Percentiles rank a stretch among this genome's conserved stretches.
These are phyloP conservation scores for Centaurea solstitialis DNA, from an alignment of 129 eudicot genomes.

Conservation along the genomic window DNA sequence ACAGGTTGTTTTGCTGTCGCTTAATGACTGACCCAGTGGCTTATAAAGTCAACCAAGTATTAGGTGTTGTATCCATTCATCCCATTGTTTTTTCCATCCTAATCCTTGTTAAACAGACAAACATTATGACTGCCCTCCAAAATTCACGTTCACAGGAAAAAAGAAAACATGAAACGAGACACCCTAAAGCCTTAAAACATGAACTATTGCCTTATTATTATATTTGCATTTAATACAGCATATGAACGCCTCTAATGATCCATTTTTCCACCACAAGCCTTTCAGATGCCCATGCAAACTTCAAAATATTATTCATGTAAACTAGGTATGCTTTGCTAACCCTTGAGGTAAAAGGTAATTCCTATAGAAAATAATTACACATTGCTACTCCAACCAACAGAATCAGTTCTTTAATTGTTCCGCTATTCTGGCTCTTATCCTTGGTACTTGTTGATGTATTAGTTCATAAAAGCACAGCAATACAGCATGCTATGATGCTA, in stretches of 20 bases:
- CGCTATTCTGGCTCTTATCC: neutral
- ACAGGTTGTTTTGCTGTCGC: neutral
- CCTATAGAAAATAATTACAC: neutral
- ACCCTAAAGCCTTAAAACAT: neutral
- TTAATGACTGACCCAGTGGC: neutral
- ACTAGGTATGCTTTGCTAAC: neutral
- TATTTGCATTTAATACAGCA: neutral
- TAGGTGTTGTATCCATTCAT: neutral
- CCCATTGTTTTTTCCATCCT: neutral
- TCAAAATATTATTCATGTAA: neutral
- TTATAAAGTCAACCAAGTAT: neutral
- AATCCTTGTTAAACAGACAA: too few species aligned
- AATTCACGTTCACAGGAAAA: neutral
- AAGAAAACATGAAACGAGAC: neutral
- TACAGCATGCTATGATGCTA: neutral
- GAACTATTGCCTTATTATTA: neutral
- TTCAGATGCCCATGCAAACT: neutral
- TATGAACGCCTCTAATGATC: neutral
- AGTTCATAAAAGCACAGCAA: neutral
- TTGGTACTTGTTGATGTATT: neutral
- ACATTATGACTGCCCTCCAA: neutral
- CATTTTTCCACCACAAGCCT: neutral
- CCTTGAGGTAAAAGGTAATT: neutral
- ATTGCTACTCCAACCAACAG: neutral
- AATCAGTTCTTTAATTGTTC: neutral